These are phyloP conservation scores for Aspergillus ellipticus DNA, from an alignment of 495 filamentous ascomycete species.

Conservation along the genomic window DNA sequence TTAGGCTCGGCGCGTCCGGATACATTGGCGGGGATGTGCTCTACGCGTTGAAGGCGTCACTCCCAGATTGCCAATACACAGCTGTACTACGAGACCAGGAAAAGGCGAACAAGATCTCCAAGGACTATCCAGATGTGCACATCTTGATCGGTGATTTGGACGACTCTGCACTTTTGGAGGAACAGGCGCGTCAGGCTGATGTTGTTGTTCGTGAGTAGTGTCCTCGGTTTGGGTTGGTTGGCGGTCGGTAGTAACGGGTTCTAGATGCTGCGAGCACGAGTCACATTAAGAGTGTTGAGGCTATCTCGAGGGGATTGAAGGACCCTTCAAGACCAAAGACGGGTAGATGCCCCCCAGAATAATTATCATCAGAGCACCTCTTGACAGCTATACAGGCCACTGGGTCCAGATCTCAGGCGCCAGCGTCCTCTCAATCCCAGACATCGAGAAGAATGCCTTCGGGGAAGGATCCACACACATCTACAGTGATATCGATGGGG, in stretches of 20 bases:
- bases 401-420: conserved; percentile 35
- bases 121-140: conserved; percentile 40
- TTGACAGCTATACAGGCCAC: conserved; percentile 19
- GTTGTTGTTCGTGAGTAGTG: conserved; percentile 46
- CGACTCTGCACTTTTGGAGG: conserved; percentile 28
- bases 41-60: conserved; percentile 46
- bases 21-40: conserved; percentile 69
- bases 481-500: conserved; percentile 24
- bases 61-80: conserved; percentile 59
- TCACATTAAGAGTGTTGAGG: conserved; percentile 36
- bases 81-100: conserved; percentile 56
- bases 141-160: conserved; percentile 49
- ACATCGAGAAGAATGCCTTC: conserved; percentile 21
- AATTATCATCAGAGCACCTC: not conserved
- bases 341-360: conserved; percentile 5
- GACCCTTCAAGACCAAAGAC: conserved; percentile 18
- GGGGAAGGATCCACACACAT: conserved; percentile 22
- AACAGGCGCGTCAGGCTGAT: conserved; percentile 42
- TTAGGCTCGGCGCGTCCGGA: conserved; percentile 53
- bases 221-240: not conserved
- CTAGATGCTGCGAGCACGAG: conserved; percentile 39
- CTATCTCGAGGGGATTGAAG: conserved; percentile 34
- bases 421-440: conserved; percentile 27
- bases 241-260: not conserved
- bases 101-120: conserved; percentile 54